These are phyloP conservation scores for Oryza nivara DNA, from an alignment of 176 grass and related monocot species.

Conservation along the genomic window DNA sequence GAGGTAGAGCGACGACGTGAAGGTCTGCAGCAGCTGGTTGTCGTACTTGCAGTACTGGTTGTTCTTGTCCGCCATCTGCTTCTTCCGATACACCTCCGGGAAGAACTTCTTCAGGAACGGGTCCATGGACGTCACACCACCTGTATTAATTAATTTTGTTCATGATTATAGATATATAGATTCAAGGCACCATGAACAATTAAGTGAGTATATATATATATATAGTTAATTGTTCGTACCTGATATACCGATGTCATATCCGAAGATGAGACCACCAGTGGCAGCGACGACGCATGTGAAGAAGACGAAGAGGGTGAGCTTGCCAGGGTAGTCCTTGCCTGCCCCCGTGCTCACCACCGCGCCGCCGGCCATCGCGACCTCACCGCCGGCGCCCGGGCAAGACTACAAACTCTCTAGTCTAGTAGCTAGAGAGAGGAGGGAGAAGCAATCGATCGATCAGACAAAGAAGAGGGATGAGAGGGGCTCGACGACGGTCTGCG, in stretches of 20 bases:
- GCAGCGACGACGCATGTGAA: constrained; percentile 64
- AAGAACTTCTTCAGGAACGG: constrained; percentile 63
- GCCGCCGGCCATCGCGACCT: constrained; percentile 55
- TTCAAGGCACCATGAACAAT: too few relatives aligned
- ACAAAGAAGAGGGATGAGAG: background rate
- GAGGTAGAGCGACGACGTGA: constrained; percentile 81
- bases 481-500: background rate
- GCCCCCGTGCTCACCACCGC: constrained; percentile 45
- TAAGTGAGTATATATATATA: background rate
- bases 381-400: too few relatives aligned
- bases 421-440: background rate
- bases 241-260: constrained; percentile 72
- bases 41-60: constrained; percentile 84
- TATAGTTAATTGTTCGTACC: constrained; percentile 14
- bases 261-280: constrained; percentile 72
- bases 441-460: too few relatives aligned
- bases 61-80: background rate
- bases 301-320: constrained; percentile 62
- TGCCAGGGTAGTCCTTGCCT: constrained; percentile 66
- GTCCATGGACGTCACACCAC: constrained; percentile 59
- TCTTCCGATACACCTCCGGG: constrained; percentile 57
- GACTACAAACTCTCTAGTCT: too few relatives aligned
- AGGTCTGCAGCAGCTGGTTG: constrained; percentile 68
- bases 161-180: too few relatives aligned
- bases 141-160: background rate